A percentile compares a stretch with the other conserved stretches of the same genome.
These are phyloP conservation scores for Chytriomyces sp. DNA, from an alignment of 192 early-diverging fungal genomes.

Conservation along the genomic window DNA sequence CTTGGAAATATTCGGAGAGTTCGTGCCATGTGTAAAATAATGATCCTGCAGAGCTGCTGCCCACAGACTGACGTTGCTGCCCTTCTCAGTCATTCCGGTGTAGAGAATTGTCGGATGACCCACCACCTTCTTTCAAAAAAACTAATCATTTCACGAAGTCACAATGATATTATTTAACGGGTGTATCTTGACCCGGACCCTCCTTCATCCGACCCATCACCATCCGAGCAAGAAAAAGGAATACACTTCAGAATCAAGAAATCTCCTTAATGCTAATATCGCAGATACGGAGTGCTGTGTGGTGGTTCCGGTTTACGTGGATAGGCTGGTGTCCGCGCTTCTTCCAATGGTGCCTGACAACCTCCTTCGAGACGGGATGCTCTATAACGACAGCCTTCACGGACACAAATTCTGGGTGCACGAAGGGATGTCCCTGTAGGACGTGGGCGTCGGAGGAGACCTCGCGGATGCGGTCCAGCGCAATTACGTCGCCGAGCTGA, in stretches of 20 bases:
- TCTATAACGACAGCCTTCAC: constrained; percentile 89
- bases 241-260: not conserved
- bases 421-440: constrained; percentile 82
- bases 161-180: too few species aligned
- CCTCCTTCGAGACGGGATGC: constrained; percentile 62
- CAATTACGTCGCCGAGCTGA: constrained; percentile 82
- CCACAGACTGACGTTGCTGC: not conserved
- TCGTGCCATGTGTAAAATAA: not conserved
- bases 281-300: constrained; percentile 49
- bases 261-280: constrained; percentile 47
- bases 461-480: constrained; percentile 84
- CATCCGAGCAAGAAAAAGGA: constrained; percentile 12
- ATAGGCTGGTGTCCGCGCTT: constrained; percentile 36
- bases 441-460: constrained; percentile 82
- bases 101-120: not conserved
- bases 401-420: constrained; percentile 68
- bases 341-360: constrained; percentile 42
- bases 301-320: constrained; percentile 41
- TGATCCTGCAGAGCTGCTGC: constrained; percentile 18
- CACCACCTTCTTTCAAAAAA: not conserved
- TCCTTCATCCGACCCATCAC: too few species aligned
- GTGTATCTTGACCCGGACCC: too few species aligned
- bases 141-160: not conserved
- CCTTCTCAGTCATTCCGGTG: not conserved
- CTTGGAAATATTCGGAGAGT: not conserved